Percentiles rank a stretch among this genome's conserved stretches.
These are phyloP conservation scores for Arthrobotrys musiformis DNA, from an alignment of 2,329 filamentous ascomycete genomes.

Conservation along the genomic window DNA sequence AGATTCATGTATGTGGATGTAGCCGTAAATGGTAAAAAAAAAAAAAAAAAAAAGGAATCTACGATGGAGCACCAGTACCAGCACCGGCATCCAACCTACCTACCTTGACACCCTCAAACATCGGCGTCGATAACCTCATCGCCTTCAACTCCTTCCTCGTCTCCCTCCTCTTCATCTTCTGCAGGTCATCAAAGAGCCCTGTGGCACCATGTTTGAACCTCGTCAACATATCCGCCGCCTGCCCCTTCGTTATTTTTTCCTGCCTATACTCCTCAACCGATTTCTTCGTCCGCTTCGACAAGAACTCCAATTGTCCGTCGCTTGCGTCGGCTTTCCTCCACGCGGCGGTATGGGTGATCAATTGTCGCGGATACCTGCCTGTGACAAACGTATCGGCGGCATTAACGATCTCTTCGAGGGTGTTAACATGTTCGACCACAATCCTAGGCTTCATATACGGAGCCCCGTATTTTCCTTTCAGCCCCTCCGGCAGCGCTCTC, in stretches of 20 bases:
- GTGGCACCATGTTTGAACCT: conserved; percentile 85
- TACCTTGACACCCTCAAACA: conserved; percentile 31
- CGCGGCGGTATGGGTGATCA: conserved; percentile 73
- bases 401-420: conserved; percentile 80
- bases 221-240: conserved; percentile 89
- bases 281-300: conserved; percentile 68
- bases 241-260: conserved; percentile 73
- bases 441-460: conserved; percentile 76
- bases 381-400: conserved; percentile 78
- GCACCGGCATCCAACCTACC: conserved; percentile 13
- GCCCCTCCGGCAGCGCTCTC: conserved; percentile 52
- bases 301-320: conserved; percentile 73
- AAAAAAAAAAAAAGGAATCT: neutral
- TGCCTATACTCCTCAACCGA: conserved; percentile 64
- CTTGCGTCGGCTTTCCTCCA: conserved; percentile 79
- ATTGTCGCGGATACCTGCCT: conserved; percentile 72
- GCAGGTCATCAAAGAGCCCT: conserved; percentile 70
- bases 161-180: conserved; percentile 68
- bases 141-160: conserved; percentile 60
- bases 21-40: too few relatives aligned
- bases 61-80: neutral
- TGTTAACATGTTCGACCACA: conserved; percentile 71
- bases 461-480: conserved; percentile 9
- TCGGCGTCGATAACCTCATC: conserved; percentile 26
- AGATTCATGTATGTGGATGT: neutral